Conservation (phyloP, 352 stramenopile species). For the Phytophthora brassicae region DNA sequence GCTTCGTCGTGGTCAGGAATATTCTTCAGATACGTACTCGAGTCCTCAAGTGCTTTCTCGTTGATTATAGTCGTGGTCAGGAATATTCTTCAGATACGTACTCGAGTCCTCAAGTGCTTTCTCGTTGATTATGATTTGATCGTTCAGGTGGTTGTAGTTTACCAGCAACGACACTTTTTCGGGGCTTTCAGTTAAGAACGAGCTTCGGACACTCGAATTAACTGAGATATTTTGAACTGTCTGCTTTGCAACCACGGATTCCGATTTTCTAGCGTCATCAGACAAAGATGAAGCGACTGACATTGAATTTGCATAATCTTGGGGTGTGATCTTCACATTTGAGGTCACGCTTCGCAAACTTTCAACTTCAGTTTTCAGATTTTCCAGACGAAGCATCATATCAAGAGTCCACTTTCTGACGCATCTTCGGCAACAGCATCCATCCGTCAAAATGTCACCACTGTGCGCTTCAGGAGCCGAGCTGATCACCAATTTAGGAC, state of each 20-base stretch:
- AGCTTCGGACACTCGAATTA: not conserved
- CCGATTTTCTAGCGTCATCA: not conserved
- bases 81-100: conserved; percentile 17
- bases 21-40: conserved; percentile 20
- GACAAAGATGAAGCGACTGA: not conserved
- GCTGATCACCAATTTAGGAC: not conserved
- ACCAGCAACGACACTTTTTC: not conserved
- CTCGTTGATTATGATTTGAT: conserved; percentile 37
- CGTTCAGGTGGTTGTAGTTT: conserved; percentile 34
- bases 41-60: conserved; percentile 28
- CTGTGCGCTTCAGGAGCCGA: not conserved
- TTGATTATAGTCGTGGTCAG: conserved; percentile 40
- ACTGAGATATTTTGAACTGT: not conserved
- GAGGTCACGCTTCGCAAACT: not conserved
- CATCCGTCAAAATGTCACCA: conserved; percentile 7
- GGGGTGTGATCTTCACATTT: not conserved
- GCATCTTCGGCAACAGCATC: conserved; percentile 11
- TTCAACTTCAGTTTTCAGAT: not conserved
- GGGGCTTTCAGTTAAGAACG: conserved; percentile 13
- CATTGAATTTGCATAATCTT: not conserved
- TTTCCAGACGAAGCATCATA: not conserved
- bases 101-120: conserved; percentile 26
- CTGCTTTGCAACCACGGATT: not conserved
- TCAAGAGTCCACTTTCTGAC: conserved; percentile 3
- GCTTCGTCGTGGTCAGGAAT: conserved; percentile 29